Evolutionary conservation across 106 monocot genomes (phyloP).

Genomic region (Platanthera zijinensis): DNA sequence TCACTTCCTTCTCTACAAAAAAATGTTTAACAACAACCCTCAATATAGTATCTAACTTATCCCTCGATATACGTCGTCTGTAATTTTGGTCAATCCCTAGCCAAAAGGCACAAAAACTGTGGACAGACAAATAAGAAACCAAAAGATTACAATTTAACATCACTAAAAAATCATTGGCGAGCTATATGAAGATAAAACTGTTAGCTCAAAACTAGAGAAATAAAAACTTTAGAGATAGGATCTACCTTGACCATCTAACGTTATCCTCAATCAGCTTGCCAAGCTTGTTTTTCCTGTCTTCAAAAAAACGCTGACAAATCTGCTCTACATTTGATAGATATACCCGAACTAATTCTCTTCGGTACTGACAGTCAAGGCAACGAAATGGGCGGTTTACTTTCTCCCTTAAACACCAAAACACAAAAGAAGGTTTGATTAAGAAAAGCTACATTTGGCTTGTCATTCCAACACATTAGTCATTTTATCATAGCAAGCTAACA

Average conservation of each 20-base stretch:
- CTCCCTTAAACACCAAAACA: slow-evolving; percentile 55
- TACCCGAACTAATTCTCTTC: slow-evolving; percentile 81
- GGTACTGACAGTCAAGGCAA: slow-evolving; percentile 81
- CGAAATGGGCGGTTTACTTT: slow-evolving; percentile 81
- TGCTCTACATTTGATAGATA: slow-evolving; percentile 86
- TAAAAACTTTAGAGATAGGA: neutral
- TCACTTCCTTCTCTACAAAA: slow-evolving; percentile 95
- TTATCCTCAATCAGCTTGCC: slow-evolving; percentile 71
- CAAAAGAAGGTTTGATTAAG: neutral
- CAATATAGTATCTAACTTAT: slow-evolving; percentile 62
- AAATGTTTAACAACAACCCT: slow-evolving; percentile 84
- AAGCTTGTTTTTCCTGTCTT: slow-evolving; percentile 73
- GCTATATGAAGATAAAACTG: neutral
- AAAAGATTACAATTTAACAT: neutral
- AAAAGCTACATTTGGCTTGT: neutral
- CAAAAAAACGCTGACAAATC: slow-evolving; percentile 74
- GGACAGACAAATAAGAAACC: neutral
- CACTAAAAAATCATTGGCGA: neutral
- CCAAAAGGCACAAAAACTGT: slow-evolving; percentile 88
- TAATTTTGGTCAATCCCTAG: slow-evolving; percentile 45
- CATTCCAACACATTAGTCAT: slow-evolving; percentile 1
- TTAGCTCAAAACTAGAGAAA: neutral
- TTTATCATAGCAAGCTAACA: neutral
- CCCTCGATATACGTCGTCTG: slow-evolving; percentile 54
- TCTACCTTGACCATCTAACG: slow-evolving; percentile 76